Evolutionary conservation across 805 yeast species (phyloP).

Genomic region (Sugiyamaella chiloensis): DNA sequence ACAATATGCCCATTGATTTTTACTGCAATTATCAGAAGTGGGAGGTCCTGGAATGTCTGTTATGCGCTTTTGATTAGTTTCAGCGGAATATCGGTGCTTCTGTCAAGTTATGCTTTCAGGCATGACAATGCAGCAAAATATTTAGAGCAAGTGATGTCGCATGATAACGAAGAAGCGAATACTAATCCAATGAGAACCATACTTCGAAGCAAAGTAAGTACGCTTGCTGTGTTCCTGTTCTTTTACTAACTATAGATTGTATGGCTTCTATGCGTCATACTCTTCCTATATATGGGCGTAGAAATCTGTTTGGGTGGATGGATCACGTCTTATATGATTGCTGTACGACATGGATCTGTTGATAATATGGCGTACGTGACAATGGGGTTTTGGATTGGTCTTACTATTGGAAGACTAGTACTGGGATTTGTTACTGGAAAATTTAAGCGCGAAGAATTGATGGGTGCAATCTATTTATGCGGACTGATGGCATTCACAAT

Average conservation of each 20-base stretch:
- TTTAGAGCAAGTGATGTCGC: not conserved
- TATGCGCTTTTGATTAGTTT: conserved; percentile 47
- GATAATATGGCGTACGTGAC: conserved; percentile 58
- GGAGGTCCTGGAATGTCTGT: conserved; percentile 52
- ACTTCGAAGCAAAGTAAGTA: not conserved
- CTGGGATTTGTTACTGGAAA: conserved; percentile 41
- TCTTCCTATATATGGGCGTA: conserved; percentile 63
- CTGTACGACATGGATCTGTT: conserved; percentile 48
- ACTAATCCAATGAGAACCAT: not conserved
- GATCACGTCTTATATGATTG: conserved; percentile 59
- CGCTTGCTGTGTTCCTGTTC: not conserved
- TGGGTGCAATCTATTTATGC: conserved; percentile 29
- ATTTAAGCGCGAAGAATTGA: conserved; percentile 17
- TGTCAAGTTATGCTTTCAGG: conserved; percentile 45
- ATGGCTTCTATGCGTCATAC: conserved; percentile 42
- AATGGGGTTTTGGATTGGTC: conserved; percentile 69
- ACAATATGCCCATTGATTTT: conserved; percentile 65
- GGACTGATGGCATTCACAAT: conserved; percentile 39
- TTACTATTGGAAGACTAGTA: conserved; percentile 60
- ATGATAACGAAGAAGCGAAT: conserved; percentile 3
- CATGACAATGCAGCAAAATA: conserved; percentile 24
- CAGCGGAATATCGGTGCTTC: conserved; percentile 33
- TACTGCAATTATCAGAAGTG: conserved; percentile 49
- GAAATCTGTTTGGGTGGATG: conserved; percentile 70
- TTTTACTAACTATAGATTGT: not conserved